These are phyloP conservation scores for Breynia disticha DNA, from an alignment of 441 rosid genomes.

Conservation along the genomic window DNA sequence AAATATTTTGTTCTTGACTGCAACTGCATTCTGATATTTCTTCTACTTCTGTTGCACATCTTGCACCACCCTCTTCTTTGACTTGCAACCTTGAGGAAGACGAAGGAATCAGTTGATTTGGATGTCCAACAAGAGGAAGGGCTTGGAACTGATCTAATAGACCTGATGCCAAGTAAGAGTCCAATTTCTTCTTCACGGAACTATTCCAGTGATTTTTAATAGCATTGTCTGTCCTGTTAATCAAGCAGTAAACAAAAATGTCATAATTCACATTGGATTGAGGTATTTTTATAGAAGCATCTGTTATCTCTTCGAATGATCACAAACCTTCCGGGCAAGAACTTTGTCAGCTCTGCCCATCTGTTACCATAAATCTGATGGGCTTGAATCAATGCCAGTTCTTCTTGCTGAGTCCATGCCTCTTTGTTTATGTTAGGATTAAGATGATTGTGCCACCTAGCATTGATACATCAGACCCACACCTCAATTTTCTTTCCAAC, in stretches of 20 bases:
- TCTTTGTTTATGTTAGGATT: constrained; percentile 93
- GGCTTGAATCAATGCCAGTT: constrained; percentile 88
- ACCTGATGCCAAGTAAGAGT: constrained; percentile 84
- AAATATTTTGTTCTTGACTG: constrained; percentile 62
- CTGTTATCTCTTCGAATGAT: too few relatives aligned
- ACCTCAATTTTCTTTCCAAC: constrained; percentile 1
- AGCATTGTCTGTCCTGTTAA: constrained; percentile 92
- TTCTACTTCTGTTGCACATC: constrained; percentile 50
- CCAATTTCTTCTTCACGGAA: constrained; percentile 95
- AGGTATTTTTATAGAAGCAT: not conserved
- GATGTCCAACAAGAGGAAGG: constrained; percentile 47
- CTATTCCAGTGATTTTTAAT: constrained; percentile 99
- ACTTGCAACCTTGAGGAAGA: constrained; percentile 59
- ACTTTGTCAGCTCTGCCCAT: constrained; percentile 98
- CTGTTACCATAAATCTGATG: constrained; percentile 93
- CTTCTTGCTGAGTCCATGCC: constrained; percentile 99
- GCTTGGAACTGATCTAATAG: constrained; percentile 68
- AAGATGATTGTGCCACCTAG: constrained; percentile 95
- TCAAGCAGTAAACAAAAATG: constrained; percentile 17
- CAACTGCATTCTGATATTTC: constrained; percentile 93
- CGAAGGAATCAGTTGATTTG: constrained; percentile 43
- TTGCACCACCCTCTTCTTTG: constrained; percentile 58
- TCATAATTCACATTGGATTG: not conserved
- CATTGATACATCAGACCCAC: not conserved
- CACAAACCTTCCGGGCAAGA: constrained; percentile 93